Conservation (phyloP, 2,329 filamentous ascomycete species). For the Tolypocladium pustulatum region DNA sequence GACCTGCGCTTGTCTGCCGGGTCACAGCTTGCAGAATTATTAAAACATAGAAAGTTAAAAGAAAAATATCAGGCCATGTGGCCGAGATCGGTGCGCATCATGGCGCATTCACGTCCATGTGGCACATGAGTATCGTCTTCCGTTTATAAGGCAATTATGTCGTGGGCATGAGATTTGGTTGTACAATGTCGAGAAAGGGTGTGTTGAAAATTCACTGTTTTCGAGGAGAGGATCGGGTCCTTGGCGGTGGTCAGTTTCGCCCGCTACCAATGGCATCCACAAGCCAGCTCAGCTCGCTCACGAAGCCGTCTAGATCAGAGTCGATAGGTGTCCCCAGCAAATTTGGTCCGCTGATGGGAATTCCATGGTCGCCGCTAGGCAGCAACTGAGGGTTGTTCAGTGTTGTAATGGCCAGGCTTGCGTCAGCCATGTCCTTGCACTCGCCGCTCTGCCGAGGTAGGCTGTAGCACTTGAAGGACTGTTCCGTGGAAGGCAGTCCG, state of each 20-base stretch:
- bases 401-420: conserved; percentile 3
- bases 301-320: conserved; percentile 28
- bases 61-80: background rate
- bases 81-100: background rate
- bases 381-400: conserved; percentile 15
- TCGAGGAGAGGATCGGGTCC: background rate
- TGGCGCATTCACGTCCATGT: background rate
- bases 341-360: conserved; percentile 10
- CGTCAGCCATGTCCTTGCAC: conserved; percentile 5
- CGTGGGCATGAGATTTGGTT: background rate
- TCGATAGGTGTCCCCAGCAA: conserved; percentile 24
- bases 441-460: conserved; percentile 26
- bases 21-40: background rate
- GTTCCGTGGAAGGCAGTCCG: conserved; percentile 5
- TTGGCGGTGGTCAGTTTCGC: conserved; percentile 6
- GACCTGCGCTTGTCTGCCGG: background rate
- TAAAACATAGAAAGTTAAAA: background rate
- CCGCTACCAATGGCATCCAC: conserved; percentile 32
- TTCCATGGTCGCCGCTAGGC: conserved; percentile 8
- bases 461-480: conserved; percentile 30
- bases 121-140: background rate
- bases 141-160: background rate
- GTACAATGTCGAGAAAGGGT: background rate
- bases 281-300: conserved; percentile 41
- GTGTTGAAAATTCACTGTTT: background rate